A percentile compares a stretch with the other conserved stretches of the same genome.
Evolutionary conservation across 164 flowering plant species (phyloP).

Genomic region (Macadamia tetraphylla): DNA sequence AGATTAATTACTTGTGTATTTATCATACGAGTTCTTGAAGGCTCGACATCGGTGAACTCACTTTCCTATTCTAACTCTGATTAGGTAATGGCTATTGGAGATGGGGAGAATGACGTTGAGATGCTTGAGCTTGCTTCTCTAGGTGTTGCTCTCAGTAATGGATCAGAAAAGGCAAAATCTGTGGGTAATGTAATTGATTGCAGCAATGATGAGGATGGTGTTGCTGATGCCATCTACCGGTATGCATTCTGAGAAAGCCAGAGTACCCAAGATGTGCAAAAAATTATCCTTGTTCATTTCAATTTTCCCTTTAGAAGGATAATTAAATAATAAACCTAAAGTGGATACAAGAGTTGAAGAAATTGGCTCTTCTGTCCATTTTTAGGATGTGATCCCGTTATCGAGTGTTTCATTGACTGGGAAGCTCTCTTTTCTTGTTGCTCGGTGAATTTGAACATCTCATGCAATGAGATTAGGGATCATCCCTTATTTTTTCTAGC

Average conservation of each 20-base stretch:
- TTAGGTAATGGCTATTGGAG: conserved; percentile 94
- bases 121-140: conserved; percentile 89
- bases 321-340: background rate
- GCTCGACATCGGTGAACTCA: too few species aligned
- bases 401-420: too few species aligned
- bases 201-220: conserved; percentile 97
- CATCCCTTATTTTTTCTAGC: too few species aligned
- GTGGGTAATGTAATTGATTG: conserved; percentile 68
- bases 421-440: too few species aligned
- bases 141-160: conserved; percentile 85
- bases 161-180: conserved; percentile 81
- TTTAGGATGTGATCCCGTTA: too few species aligned
- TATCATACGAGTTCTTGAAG: too few species aligned
- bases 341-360: background rate
- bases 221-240: conserved; percentile 88
- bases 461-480: too few species aligned
- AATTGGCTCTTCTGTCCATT: too few species aligned
- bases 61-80: background rate
- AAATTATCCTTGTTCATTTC: background rate
- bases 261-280: background rate
- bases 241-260: conserved; percentile 61
- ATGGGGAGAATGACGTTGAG: conserved; percentile 92
- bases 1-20: too few species aligned
- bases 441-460: too few species aligned
- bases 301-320: background rate